phyloP scores from a whole-genome alignment of 345 rosid genomes.

The Corchorus capsularis region DNA sequence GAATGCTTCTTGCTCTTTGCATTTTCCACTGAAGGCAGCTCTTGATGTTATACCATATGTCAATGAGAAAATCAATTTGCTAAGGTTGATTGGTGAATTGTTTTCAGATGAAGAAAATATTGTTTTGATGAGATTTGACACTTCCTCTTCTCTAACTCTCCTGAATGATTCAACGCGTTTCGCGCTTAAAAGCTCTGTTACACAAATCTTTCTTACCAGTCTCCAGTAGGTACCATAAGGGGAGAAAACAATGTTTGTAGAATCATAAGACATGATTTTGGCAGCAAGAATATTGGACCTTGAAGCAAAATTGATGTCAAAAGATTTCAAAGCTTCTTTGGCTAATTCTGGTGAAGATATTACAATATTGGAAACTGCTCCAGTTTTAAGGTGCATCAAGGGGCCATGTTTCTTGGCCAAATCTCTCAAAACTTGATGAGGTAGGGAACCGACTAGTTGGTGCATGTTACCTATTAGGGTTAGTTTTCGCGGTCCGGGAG shows the following conservation, averaged over 20 bases:
- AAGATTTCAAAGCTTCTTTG: conserved; percentile 16
- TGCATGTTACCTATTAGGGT: conserved; percentile 37
- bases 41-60: conserved; percentile 16
- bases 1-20: conserved; percentile 16
- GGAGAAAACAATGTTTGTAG: conserved; percentile 27
- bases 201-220: conserved; percentile 28
- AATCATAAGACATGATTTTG: conserved; percentile 25
- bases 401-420: conserved; percentile 7
- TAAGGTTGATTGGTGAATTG: conserved; percentile 2
- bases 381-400: conserved; percentile 6
- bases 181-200: conserved; percentile 24
- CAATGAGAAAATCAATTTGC: conserved; percentile 14
- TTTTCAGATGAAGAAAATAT: background rate
- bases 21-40: conserved; percentile 13
- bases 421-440: background rate
- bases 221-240: conserved; percentile 37
- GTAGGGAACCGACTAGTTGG: background rate
- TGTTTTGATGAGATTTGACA: conserved; percentile 17
- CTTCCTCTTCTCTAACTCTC: conserved; percentile 34
- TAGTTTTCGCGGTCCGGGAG: conserved; percentile 38
- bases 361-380: conserved; percentile 9
- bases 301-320: background rate
- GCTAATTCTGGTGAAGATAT: conserved; percentile 15
- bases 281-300: conserved; percentile 31
- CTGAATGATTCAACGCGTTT: conserved; percentile 31